Percentiles rank a stretch among this genome's conserved stretches.
These are phyloP conservation scores for Beauveria australis DNA, from an alignment of 2,329 filamentous ascomycete species.

Conservation along the genomic window DNA sequence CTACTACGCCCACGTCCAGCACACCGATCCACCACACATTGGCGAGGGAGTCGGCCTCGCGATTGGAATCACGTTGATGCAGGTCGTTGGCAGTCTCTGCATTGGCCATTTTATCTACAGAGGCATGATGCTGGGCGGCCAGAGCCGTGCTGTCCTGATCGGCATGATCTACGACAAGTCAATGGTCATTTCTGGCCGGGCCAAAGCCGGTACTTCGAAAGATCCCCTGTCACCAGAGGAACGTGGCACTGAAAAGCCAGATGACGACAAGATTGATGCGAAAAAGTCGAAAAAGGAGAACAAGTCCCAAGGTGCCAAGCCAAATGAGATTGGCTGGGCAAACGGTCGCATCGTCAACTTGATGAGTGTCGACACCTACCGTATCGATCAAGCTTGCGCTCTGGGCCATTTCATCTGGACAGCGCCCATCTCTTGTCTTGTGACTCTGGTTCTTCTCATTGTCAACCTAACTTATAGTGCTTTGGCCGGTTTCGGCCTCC, in stretches of 20 bases:
- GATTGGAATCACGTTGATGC: constrained; percentile 78
- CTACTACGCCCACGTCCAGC: constrained; percentile 52
- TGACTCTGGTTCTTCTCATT: constrained; percentile 72
- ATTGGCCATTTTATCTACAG: constrained; percentile 90
- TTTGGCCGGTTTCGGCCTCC: constrained; percentile 75
- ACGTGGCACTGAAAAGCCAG: constrained; percentile 35
- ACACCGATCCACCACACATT: constrained; percentile 54
- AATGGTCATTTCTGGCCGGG: constrained; percentile 79
- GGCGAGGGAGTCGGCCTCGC: constrained; percentile 73
- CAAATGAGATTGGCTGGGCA: constrained; percentile 74
- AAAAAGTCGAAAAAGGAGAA: constrained; percentile 32
- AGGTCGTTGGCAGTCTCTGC: constrained; percentile 69
- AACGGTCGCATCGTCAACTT: constrained; percentile 88
- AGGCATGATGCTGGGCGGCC: constrained; percentile 85
- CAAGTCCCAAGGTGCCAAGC: constrained; percentile 11
- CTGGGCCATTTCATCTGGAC: constrained; percentile 92
- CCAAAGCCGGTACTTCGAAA: constrained; percentile 67
- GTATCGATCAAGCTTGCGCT: constrained; percentile 78
- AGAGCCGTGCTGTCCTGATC: constrained; percentile 73
- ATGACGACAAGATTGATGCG: constrained; percentile 29
- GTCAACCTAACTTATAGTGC: constrained; percentile 88
- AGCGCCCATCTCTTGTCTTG: constrained; percentile 65
- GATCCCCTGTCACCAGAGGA: constrained; percentile 26
- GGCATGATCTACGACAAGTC: constrained; percentile 86
- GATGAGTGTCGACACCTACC: constrained; percentile 93